Conservation (phyloP, 2,329 filamentous ascomycete genomes). For the Thielaviopsis euricoi region DNA sequence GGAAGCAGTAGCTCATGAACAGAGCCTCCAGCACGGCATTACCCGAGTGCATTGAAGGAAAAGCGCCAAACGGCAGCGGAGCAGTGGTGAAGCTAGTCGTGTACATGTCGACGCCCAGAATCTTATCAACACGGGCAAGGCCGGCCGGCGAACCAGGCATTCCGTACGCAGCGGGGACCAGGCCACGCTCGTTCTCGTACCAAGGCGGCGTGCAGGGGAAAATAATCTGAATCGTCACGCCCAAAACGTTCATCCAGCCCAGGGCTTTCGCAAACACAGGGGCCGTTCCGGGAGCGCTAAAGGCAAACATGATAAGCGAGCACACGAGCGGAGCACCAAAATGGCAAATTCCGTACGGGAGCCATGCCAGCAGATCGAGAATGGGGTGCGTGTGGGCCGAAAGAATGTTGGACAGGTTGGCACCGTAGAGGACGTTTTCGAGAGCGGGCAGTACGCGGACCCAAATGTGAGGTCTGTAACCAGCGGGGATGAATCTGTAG, state of each 20-base stretch:
- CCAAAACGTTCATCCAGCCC: constrained; percentile 80
- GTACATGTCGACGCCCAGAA: constrained; percentile 87
- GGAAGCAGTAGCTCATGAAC: constrained; percentile 88
- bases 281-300: constrained; percentile 68
- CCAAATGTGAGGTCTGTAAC: constrained; percentile 86
- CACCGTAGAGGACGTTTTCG: constrained; percentile 91
- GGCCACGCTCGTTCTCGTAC: constrained; percentile 88
- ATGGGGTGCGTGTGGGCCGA: constrained; percentile 73
- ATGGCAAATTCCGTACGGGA: constrained; percentile 84
- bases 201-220: constrained; percentile 93
- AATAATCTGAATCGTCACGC: constrained; percentile 72
- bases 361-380: constrained; percentile 78
- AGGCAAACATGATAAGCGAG: constrained; percentile 69
- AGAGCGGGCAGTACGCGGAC: constrained; percentile 85
- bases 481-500: constrained; percentile 70
- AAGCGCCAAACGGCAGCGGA: constrained; percentile 84
- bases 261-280: constrained; percentile 77
- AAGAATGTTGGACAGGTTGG: constrained; percentile 88
- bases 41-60: constrained; percentile 82
- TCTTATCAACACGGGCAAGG: constrained; percentile 69
- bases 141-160: constrained; percentile 83
- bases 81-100: constrained; percentile 83
- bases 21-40: constrained; percentile 79
- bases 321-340: constrained; percentile 73
- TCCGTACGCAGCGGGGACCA: constrained; percentile 81